Evolutionary conservation across 2,329 filamentous ascomycete genomes (phyloP), one percentile per base, ranked within the genome.

Genomic region (Paradendryphiella salina): DNA sequence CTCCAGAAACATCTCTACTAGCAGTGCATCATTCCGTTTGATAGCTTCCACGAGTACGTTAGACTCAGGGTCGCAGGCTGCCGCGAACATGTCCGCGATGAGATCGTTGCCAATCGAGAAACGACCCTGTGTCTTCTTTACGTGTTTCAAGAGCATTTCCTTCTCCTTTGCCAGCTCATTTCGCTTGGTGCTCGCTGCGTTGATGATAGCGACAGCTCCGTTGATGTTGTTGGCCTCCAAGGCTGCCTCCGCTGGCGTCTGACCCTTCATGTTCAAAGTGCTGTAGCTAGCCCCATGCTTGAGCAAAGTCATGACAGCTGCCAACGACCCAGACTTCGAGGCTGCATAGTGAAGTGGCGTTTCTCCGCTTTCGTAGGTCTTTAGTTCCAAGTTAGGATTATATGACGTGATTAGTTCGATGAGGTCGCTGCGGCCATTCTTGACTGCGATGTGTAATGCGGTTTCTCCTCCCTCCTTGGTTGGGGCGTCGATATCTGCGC

Each of bases 261-360:
- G 56, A 3, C 59, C 52, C 37, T 61, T 42, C 2, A 36, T 14
- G 35, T 69, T 59, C 11, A 58, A 42, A 1, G 56, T 55, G 28
- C 68, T 64, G 45, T 63, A 65, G 21, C 56, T 63, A 14, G 67
- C 69, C 26, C 67, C 67, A 15, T 52, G 45, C 21, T 61, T 69
- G 31, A 71, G 61, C 20, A 71, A 40, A 7, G 52, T 49, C 20
- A 60, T 57, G 3, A 69, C 62, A 10, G 52, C 47, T 13, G 64
- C 62, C 15, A 66, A 47, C 1, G 60, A 63, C 39, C 57, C 59
- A 3, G 59, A 52, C 18, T 58, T 64, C 11, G 60, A 58, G 17
- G 67, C 69, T 20, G 67, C 69, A 32, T 71, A 71, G 47, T 71
- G 69, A 4, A 72, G 60, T 26, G 63, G 52, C 39, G 69, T 71